Evolutionary conservation across 495 filamentous ascomycete genomes (phyloP).

Genomic region (Lasiosphaeria hispida): DNA sequence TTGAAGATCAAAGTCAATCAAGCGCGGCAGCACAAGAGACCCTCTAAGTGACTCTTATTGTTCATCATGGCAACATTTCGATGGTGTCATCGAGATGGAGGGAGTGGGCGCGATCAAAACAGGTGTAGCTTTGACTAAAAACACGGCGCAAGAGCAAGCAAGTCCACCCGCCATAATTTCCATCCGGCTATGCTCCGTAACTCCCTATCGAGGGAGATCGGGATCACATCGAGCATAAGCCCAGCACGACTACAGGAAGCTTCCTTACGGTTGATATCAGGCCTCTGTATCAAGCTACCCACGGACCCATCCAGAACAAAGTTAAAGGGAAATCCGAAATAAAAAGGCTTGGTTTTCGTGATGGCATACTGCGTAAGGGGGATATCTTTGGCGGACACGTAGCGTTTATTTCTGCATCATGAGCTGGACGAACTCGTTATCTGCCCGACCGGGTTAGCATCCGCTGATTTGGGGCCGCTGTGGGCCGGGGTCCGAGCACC

Average conservation of each 20-base stretch:
- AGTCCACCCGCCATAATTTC: not conserved
- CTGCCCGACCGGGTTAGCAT: constrained; percentile 51
- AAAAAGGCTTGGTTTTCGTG: constrained; percentile 16
- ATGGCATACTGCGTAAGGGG: constrained; percentile 5
- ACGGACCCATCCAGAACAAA: constrained; percentile 24
- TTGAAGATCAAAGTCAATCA: too few relatives aligned
- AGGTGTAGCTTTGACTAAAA: not conserved
- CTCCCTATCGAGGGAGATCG: not conserved
- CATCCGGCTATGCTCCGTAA: not conserved
- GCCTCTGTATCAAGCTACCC: constrained; percentile 16
- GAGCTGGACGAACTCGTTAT: constrained; percentile 99
- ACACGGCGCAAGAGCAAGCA: not conserved
- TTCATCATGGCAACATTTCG: not conserved
- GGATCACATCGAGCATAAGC: constrained; percentile 6
- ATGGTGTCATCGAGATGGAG: not conserved
- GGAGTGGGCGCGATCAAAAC: not conserved
- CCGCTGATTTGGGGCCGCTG: not conserved
- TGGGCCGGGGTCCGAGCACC: constrained; percentile 16
- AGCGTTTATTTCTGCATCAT: constrained; percentile 97
- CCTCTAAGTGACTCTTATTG: too few relatives aligned
- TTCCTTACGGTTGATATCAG: constrained; percentile 21
- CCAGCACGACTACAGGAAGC: constrained; percentile 10
- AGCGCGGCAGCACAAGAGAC: too few relatives aligned
- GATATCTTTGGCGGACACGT: constrained; percentile 4
- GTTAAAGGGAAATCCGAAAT: constrained; percentile 24